Base-by-base conservation (phyloP, 768 basidiomycete species). In the Serendipita vermifera region DNA sequence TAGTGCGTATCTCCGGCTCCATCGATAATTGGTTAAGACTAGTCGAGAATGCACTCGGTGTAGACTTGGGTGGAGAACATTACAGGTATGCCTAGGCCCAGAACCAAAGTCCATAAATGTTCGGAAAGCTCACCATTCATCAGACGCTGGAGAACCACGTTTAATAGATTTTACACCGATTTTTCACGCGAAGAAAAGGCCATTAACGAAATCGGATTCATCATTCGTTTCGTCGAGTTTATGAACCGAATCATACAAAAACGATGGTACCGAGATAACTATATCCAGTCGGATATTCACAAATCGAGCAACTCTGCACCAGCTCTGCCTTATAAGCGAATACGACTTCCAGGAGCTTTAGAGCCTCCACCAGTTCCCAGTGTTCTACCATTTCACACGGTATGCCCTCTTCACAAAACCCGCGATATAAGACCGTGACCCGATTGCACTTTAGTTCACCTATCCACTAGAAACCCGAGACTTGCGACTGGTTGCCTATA, bases 321-420 rank as follows among this genome's bases (percentile, higher is more conserved):
- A 15, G 33, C 46, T 26, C 54, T 24, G 35, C 36, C 33, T 40
- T 61, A 62, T 64, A 59, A 46, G 3, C 61, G 55, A 39, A 59
- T 39, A 59, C 62, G 31, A 36, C 55, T 55, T 54, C 66, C 48
- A 36, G 64, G 46, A 57, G 54, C 60, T 39, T 62, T 72, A 36
- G 63, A 63, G 54, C 55, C 63, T 15, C 70, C 68, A 11, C 64
- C 62, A 3, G 62, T 73, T 5, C 73, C 74, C 2, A 67, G 71
- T 26, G 72, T 77, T 17, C 59, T 77, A 5, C 76, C 76, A 0
- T 77, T 77, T 63, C 74, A 77, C 53, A 74, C 74, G 24, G 74
- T 75, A 55, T 57, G 73, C 57, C 14, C 7, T 15, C 17, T 27
- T 11, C 4, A 33, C n/a, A n/a, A 9, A 26, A 54, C 24, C 7